Evolutionary conservation across 139 green algal genomes (phyloP).

Genomic region (Dunaliella primolecta): DNA sequence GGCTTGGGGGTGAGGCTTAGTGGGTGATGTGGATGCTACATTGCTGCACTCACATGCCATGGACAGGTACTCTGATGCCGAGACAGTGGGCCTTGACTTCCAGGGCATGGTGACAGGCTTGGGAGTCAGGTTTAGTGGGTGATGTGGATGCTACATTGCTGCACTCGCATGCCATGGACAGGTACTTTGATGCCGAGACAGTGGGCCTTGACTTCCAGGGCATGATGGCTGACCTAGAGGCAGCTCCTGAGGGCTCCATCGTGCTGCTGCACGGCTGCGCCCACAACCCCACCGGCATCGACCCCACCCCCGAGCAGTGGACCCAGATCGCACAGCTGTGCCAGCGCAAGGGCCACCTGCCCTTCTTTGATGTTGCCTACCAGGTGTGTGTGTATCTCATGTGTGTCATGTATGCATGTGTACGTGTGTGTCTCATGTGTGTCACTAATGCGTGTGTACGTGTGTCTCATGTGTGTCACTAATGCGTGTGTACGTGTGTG

Average conservation of each 20-base stretch:
- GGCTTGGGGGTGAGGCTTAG: no score
- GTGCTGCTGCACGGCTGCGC: constrained; percentile 86
- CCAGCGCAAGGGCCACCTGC: constrained; percentile 75
- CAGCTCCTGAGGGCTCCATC: constrained; percentile 84
- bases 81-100: no score
- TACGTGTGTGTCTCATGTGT: not conserved
- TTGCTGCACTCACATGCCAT: no score
- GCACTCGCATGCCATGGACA: constrained; percentile 25
- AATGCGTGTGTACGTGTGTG: no score
- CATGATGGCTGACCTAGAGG: constrained; percentile 86
- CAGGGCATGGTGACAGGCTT: no score
- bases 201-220: constrained; percentile 94
- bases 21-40: no score
- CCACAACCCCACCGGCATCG: constrained; percentile 59
- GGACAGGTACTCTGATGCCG: constrained; percentile 89
- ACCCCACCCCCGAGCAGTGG: constrained; percentile 96
- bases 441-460: no score
- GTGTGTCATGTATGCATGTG: no score
- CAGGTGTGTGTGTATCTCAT: constrained; percentile 47
- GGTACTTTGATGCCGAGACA: constrained; percentile 93
- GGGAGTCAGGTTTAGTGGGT: no score
- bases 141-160: constrained; percentile 90
- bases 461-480: no score
- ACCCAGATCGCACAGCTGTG: constrained; percentile 81
- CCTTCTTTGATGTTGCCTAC: constrained; percentile 99